Conservation (phyloP, 1,284 basidiomycete species). For the Pisolithus thermaeus region DNA sequence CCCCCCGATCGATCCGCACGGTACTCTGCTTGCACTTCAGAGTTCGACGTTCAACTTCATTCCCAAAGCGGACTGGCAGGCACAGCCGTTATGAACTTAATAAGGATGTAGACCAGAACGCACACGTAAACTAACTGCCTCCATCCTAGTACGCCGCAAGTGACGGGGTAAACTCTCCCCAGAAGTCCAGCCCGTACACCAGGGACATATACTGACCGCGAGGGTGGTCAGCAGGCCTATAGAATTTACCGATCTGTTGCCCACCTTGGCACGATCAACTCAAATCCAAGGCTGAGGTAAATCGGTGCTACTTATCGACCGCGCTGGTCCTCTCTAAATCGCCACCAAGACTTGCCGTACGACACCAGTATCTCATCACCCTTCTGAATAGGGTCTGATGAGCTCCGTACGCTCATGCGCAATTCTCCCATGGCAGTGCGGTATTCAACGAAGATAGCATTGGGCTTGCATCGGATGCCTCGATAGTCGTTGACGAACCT, state of each 20-base stretch:
- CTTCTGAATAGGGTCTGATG: conserved; percentile 57
- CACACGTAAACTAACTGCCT: conserved; percentile 4
- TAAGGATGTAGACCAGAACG: not conserved
- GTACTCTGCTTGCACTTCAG: too few species aligned
- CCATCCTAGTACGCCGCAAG: not conserved
- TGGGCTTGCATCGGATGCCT: conserved; percentile 61
- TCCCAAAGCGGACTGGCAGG: too few species aligned
- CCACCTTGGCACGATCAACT: not conserved
- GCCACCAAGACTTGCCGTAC: conserved; percentile 94
- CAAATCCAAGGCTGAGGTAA: not conserved
- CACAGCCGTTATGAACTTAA: not conserved
- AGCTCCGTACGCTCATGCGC: conserved; percentile 73
- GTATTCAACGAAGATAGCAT: conserved; percentile 68
- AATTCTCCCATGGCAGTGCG: conserved; percentile 56
- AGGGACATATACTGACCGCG: not conserved
- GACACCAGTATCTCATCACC: conserved; percentile 85
- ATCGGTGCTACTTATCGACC: not conserved
- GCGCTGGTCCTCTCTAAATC: conserved; percentile 30
- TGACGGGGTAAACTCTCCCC: not conserved
- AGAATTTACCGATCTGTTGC: not conserved
- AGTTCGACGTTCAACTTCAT: too few species aligned
- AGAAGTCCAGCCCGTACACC: not conserved
- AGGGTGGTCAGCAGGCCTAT: not conserved
- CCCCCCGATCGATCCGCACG: too few species aligned
- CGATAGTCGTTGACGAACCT: conserved; percentile 88